Base-by-base conservation (phyloP, 2,329 filamentous ascomycete species). In the Monosporascus cannonballus region DNA sequence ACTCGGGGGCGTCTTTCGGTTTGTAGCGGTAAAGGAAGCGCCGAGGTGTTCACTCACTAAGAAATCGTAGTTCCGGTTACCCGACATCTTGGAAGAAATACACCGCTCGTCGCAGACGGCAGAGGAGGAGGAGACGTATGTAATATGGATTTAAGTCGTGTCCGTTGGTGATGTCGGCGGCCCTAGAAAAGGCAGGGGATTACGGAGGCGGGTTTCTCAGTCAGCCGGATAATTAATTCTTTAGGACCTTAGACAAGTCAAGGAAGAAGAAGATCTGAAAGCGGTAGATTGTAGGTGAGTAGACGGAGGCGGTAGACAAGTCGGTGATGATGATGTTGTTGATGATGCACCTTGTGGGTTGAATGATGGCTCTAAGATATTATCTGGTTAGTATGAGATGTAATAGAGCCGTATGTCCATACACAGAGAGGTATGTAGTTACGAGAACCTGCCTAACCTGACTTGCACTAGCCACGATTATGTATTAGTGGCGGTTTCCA, bases 31-130 rank as follows among this genome's bases (percentile, higher is more conserved):
- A 54, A 55, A 60, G 54, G 56, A 59, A 56, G 54, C 50, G 58
- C 56, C 46, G 48, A 56, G 55, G 14, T 36, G 44, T 36, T 34
- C 47, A 74, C 86, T 69, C 86, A 97, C 93, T 76, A 99, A 81
- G 75, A 97, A 97, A 75, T 99, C 94, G 76, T 99, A 99, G 80
- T 99, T 99, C 75, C 94, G 86, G 80, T 93, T 95, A 73, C 89
- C 90, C 67, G 94, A 92, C 94, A 99, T 99, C 65, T 69, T 79
- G 72, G 60, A 57, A 61, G 64, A 53, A 53, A 47, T 56, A 47
- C 56, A 51, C 57, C 49, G 57, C 59, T 59, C 56, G 57, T 56
- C 56, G 18, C 56, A 54, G 58, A 58, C 55, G 56, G 53, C 56
- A 22, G 52, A 48, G 36, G 25, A 50, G 36, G 37, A 34, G 30